Evolutionary conservation across 1,284 basidiomycete species (phyloP), one percentile per base, ranked within the genome.

Genomic region (Mycena sp.): DNA sequence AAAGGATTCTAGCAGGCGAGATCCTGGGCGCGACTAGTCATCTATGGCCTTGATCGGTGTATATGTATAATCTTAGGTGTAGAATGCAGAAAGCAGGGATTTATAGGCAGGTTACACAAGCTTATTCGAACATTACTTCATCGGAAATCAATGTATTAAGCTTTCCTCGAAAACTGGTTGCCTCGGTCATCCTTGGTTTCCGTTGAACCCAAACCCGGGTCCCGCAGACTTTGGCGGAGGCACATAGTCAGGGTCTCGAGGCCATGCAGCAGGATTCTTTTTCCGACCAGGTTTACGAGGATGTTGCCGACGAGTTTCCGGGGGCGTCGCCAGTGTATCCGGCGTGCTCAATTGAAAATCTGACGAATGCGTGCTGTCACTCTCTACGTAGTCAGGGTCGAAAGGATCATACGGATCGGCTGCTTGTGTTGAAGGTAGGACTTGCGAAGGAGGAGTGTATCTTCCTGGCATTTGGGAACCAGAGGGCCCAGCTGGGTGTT

Each of bases 1-100:
- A 52, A 68, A 67, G 54, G 68, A 65, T 50, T 63, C 54, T 12
- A 63, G 67, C 68, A 63, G 40, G 25, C 43, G 60, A 3, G 60
- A 62, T 30, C 57, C 56, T 46, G 71, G 65, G 32, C 64, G 64
- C 52, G 65, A 61, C 46, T 67, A 51, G 58, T 49, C 49, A 44
- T 48, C 21, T 10, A 11, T 10, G 17, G 23, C 40, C 25, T 32
- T 26, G n/a, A 11, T 10, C n/a, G 29, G 19, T 21, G 1, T 45
- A 40, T 26, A 21, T 38, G 35, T 23, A 23, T 44, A 14, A 28
- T n/a, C n/a, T n/a, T n/a, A n/a, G n/a, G n/a, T n/a, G n/a, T n/a
- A n/a, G n/a, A 29, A 10, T n/a, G n/a, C n/a, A n/a, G n/a, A n/a
- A n/a, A n/a, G n/a, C n/a, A n/a, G n/a, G n/a, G n/a, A 44, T 26